A percentile compares a stretch with the other conserved stretches of the same genome.
These are phyloP conservation scores for Patellaria atrata DNA, from an alignment of 495 filamentous ascomycete species.

Conservation along the genomic window DNA sequence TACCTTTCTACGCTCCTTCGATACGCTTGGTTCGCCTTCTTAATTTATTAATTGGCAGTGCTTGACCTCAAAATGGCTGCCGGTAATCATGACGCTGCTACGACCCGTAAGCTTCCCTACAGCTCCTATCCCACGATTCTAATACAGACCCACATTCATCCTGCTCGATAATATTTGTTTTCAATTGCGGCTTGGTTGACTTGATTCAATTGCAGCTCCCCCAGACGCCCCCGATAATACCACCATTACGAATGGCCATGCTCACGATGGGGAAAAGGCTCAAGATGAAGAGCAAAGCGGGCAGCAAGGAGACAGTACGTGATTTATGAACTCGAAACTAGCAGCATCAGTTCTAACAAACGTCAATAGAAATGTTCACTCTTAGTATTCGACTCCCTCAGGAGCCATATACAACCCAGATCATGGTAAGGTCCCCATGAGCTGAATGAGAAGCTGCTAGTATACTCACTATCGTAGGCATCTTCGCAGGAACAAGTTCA, in stretches of 20 bases:
- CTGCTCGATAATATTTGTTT: no score
- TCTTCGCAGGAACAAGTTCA: slow-evolving; percentile 91
- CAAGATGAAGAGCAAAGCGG: slow-evolving; percentile 4
- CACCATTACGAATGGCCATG: slow-evolving; percentile 3
- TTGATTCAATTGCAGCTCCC: no score
- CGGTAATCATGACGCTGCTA: slow-evolving; percentile 19
- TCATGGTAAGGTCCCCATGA: slow-evolving; percentile 68
- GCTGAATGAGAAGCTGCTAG: no score
- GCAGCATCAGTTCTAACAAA: neutral
- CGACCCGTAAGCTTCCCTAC: slow-evolving; percentile 13
- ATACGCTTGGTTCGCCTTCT: no score
- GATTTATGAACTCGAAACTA: no score
- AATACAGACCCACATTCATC: no score
- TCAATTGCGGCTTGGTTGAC: no score
- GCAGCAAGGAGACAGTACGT: slow-evolving; percentile 7
- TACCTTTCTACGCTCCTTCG: slow-evolving; percentile 8
- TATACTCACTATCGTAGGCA: slow-evolving; percentile 41
- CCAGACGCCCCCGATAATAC: no score
- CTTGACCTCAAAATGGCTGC: slow-evolving; percentile 23
- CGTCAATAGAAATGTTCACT: slow-evolving; percentile 44
- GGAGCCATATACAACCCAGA: slow-evolving; percentile 59
- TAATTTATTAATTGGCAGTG: no score
- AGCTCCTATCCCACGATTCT: no score
- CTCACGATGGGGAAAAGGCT: neutral
- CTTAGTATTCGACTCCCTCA: slow-evolving; percentile 75